Evolutionary conservation across 148 eudicot species (phyloP), one percentile per base, ranked within the genome.

Genomic region (Tetragonia tetragonoides): DNA sequence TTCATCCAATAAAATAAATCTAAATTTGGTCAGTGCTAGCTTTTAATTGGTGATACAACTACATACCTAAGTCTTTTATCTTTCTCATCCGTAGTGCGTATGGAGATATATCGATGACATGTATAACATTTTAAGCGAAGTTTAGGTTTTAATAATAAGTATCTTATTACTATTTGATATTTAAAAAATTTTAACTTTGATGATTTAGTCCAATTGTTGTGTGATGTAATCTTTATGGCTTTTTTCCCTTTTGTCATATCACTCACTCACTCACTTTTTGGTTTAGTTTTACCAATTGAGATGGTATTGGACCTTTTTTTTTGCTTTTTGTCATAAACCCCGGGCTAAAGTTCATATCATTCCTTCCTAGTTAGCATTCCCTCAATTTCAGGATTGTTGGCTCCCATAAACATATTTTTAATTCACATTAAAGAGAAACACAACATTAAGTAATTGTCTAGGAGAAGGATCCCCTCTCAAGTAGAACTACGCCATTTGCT

Each of bases 341-440:
- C 83, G 74, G 79, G 76, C 74, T 76, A 67, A 80, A 67, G 75
- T 76, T 83, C 86, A 65, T 67, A 75, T 85, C 85, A 75, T 60
- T 79, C 83, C 79, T 80, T 79, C 81, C 81, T 73, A 83, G 51
- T 85, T 18, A 77, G 79, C 68, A 70, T 41, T 77, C 75, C 87
- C 90, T 78, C 80, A 82, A 77, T 80, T 83, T 78, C 88, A 8
- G 90, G 86, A 3, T 73, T 83, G 38, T 80, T 57, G 77, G 75
- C 39, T 73, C 86, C 61, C 78, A 46, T 64, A 42, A 65, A 73
- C 78, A 18, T n/a, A 49, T 62, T 81, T 79, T 76, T 60, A 21
- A 56, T 60, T n/a, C 64, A 60, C 64, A 20, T 60, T 60, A 60
- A 17, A n/a, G 21, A 3, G 5, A 3, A 20, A 60, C 5, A 1